These are phyloP conservation scores for Neospermospora avenae DNA, from an alignment of 2,329 filamentous ascomycete genomes.

Conservation along the genomic window DNA sequence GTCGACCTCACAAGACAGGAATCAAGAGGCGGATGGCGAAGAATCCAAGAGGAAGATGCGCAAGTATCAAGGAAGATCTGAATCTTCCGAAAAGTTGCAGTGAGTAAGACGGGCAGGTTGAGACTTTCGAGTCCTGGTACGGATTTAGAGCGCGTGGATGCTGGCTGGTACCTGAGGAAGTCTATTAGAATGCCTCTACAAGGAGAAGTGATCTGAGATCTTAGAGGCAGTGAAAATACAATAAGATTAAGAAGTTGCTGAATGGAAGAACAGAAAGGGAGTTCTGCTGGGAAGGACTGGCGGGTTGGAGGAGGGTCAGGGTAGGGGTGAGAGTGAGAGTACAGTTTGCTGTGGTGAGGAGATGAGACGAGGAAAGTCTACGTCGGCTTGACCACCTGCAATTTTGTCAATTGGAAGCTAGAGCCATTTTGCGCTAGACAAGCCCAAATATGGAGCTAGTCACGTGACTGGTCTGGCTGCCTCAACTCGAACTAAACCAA, in stretches of 20 bases:
- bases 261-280: slow-evolving; percentile 24
- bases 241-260: slow-evolving; percentile 27
- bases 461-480: neutral
- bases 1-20: slow-evolving; percentile 25
- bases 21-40: slow-evolving; percentile 6
- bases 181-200: slow-evolving; percentile 15
- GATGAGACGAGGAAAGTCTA: slow-evolving; percentile 10
- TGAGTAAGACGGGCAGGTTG: neutral
- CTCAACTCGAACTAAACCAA: neutral
- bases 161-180: slow-evolving; percentile 11
- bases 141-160: slow-evolving; percentile 30
- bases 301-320: slow-evolving; percentile 4
- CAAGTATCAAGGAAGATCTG: slow-evolving; percentile 9
- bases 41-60: slow-evolving; percentile 12
- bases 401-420: slow-evolving; percentile 16
- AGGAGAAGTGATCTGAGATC: slow-evolving; percentile 17
- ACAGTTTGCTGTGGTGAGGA: slow-evolving; percentile 19
- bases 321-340: slow-evolving; percentile 4
- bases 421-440: neutral
- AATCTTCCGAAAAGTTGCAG: neutral
- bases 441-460: neutral
- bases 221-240: slow-evolving; percentile 23
- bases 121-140: slow-evolving; percentile 29
- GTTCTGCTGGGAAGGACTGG: slow-evolving; percentile 25
- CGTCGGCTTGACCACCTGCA: slow-evolving; percentile 4